Conservation (phyloP, 108 stramenopile genomes). For the Skeletonema potamos region DNA sequence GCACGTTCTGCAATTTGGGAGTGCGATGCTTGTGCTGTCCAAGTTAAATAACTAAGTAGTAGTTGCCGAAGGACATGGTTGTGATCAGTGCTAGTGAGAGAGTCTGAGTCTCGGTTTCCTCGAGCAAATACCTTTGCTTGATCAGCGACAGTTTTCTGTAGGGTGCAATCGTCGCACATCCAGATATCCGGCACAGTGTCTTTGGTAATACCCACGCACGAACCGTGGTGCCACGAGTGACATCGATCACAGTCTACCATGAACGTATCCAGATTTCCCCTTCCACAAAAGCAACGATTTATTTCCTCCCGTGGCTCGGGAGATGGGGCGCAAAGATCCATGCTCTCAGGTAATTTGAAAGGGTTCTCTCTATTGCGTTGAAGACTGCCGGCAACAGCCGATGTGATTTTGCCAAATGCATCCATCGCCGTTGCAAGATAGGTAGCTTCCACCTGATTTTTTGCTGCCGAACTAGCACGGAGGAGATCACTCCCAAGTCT, state of each 20-base stretch:
- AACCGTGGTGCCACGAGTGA: slow-evolving; percentile 71
- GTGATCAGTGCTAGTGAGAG: slow-evolving; percentile 36
- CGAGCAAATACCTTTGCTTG: slow-evolving; percentile 47
- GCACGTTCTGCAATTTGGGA: slow-evolving; percentile 44
- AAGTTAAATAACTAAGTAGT: slow-evolving; percentile 59
- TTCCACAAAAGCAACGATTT: slow-evolving; percentile 74
- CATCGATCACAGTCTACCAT: slow-evolving; percentile 90
- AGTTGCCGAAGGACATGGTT: slow-evolving; percentile 66
- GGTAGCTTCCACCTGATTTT: slow-evolving; percentile 57
- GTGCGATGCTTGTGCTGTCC: slow-evolving; percentile 20
- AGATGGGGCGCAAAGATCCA: slow-evolving; percentile 17
- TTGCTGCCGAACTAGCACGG: slow-evolving; percentile 49
- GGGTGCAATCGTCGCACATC: slow-evolving; percentile 84
- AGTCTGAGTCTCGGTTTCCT: not conserved
- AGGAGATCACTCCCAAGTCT: slow-evolving; percentile 62
- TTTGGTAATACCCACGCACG: slow-evolving; percentile 71
- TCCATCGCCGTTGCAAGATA: slow-evolving; percentile 86
- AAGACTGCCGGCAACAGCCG: slow-evolving; percentile 62
- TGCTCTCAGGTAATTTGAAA: slow-evolving; percentile 35
- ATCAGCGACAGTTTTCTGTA: slow-evolving; percentile 54
- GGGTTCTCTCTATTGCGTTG: slow-evolving; percentile 56
- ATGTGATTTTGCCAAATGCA: slow-evolving; percentile 75
- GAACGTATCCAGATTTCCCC: slow-evolving; percentile 55
- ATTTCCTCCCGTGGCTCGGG: slow-evolving; percentile 43
- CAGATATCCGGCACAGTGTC: slow-evolving; percentile 70